A percentile compares a stretch with the other conserved stretches of the same genome.
Evolutionary conservation across 768 basidiomycete genomes (phyloP).

Genomic region (Russula ochroleuca): DNA sequence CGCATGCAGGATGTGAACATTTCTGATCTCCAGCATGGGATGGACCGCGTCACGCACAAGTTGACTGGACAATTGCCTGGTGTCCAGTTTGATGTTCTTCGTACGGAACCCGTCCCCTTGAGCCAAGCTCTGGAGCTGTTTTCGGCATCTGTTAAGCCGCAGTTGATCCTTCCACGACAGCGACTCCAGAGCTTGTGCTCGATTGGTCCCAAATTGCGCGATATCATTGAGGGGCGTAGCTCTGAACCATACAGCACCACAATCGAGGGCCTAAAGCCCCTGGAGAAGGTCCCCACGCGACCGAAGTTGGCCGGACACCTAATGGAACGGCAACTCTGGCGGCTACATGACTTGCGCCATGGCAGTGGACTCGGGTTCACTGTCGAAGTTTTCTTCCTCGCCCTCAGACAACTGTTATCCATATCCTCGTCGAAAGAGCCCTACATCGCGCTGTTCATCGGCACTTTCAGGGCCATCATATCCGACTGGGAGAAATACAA

Average conservation of each 20-base stretch:
- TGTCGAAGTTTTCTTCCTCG: conserved; percentile 14
- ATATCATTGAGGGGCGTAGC: neutral
- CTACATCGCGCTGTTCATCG: conserved; percentile 1
- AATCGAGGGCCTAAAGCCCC: neutral
- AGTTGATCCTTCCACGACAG: neutral
- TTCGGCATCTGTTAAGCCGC: neutral
- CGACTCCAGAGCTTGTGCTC: conserved; percentile 1
- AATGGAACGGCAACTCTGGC: conserved; percentile 7
- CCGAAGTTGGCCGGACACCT: neutral
- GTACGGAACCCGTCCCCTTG: neutral
- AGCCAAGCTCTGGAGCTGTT: neutral
- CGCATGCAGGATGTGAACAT: neutral
- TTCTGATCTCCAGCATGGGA: neutral
- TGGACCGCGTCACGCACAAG: neutral
- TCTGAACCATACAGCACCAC: neutral
- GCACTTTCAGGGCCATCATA: conserved; percentile 11
- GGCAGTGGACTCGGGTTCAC: conserved; percentile 13
- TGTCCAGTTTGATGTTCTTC: neutral
- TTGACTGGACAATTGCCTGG: conserved; percentile 8
- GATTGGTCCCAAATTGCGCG: neutral
- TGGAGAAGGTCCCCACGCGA: neutral
- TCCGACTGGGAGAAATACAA: conserved; percentile 13
- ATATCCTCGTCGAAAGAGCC: neutral
- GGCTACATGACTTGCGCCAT: neutral
- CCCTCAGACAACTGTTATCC: neutral